Evolutionary conservation across 2,329 filamentous ascomycete species (phyloP), one percentile per base, ranked within the genome.

Genomic region (Zasmidium angulare): DNA sequence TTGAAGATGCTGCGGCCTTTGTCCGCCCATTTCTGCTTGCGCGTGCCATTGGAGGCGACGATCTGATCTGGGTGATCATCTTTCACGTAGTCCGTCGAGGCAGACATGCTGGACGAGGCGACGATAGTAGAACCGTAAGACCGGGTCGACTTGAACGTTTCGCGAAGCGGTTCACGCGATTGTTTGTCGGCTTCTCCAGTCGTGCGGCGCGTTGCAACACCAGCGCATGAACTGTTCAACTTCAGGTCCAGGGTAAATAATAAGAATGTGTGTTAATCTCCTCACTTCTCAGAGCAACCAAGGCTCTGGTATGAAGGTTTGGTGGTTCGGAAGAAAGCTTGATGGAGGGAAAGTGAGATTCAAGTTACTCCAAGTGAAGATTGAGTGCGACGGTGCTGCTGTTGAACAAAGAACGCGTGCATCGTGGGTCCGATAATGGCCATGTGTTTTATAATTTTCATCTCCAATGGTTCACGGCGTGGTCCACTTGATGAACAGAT

Each of bases 31-130:
- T 74, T 75, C 49, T 74, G 73, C 67, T 76, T 78, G 0, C 72
- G 76, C 17, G 66, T 65, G 7, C 70, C 71, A 53, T 78, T 75
- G 9, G 56, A 49, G 6, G 78, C 77, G 11, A 74, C 75, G 63
- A 82, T 82, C 52, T 68, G 74, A 68, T 82, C 78, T 23, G 77
- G 77, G 52, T 71, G 63, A 54, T 77, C 74, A 55, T 76, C 74
- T 67, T 77, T 78, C 50, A 71, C 67, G 52, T 67, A 66, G 43
- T 68, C 63, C 29, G 58, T 47, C 3, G 67, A 65, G 17, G 63
- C 20, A 50, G 67, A 60, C 66, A 69, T 69, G 23, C 9, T 59
- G 55, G 17, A 19, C 48, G 29, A 29, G 26, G 26, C 26, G 26
- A 11, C 11, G 26, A n/a, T n/a, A n/a, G n/a, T n/a, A n/a, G n/a